Evolutionary conservation across 2,329 filamentous ascomycete species (phyloP), one percentile per base, ranked within the genome.

Genomic region (Arthrobotrys megalospora): DNA sequence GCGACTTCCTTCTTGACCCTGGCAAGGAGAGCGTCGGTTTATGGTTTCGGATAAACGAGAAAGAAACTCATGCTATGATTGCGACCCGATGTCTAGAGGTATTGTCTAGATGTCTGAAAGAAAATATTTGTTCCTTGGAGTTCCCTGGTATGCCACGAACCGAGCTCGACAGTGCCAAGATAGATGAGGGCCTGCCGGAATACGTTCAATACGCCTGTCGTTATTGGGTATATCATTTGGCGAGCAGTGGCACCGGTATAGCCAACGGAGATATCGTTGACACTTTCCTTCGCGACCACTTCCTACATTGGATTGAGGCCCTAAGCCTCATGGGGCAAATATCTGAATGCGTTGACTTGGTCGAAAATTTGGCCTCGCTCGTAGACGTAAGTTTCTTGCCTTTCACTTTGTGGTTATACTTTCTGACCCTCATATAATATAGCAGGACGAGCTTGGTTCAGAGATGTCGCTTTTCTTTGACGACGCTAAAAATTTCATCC

Each of bases 241-340:
- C 81, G 79, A 73, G 80, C 36, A 81, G 81, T 81, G 72, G 79
- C 68, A 69, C 80, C 76, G 82, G 82, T 80, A 82, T 82, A 80
- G 77, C 79, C 69, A 80, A 83, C 75, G 58, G 72, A 65, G 81
- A 82, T 32, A 14, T 69, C 66, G 81, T 79, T n/a, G 80, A 84
- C 66, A 19, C 60, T 12, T 85, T 85, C 72, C 80, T 85, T 7
- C 69, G 82, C 66, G 64, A 65, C 50, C 81, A 84, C 79, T 65
- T 84, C 67, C 82, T 85, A 0, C 81, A 85, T 73, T 85, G 83
- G 84, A 80, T 85, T 45, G 83, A 85, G 73, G 84, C 83, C 11
- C 81, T 84, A 55, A 82, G 82, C 36, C 81, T 82, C 48, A 81
- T 84, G 28, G 72, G 80, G 47, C 81, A 82, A 66, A 55, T 79